Evolutionary conservation across 2,329 filamentous ascomycete genomes (phyloP), one percentile per base, ranked within the genome.

Genomic region (Exophiala viscosa): DNA sequence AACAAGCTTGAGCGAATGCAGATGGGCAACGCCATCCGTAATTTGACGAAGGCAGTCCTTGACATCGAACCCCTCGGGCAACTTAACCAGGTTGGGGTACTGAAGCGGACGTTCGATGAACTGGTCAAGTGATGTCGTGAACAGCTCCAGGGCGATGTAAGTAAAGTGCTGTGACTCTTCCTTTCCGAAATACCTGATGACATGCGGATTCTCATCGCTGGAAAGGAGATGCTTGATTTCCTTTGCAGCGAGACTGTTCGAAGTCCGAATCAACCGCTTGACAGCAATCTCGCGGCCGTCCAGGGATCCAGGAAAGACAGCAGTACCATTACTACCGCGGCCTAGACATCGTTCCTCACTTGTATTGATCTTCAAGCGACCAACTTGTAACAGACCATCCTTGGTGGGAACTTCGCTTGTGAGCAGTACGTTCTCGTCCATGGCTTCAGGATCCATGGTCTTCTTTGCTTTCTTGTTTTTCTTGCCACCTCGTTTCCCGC

Each of bases 161-260:
- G 97, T 79, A 70, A 99, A 99, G 14, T 88, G 88, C 33, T 88
- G 83, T 9, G 90, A 89, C 63, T 88, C 85, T 64, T 96, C 88
- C 64, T 96, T 91, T 44, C 91, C 90, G 65, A 90, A 96, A 67
- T 99, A 99, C 35, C 92, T 89, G 60, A 99, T 95, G 38, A 99
- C 92, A 68, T 99, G 97, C 10, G 87, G 86, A 65, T 99, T 93
- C 64, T 96, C 88, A 62, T 99, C 93, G 65, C 91, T 96, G 69
- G 96, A 90, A 55, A 95, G 82, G 9, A 99, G 73, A 47, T 97
- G 77, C 55, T 87, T 87, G 1, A 96, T 95, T 71, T 99, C 93
- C 64, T 96, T 90, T 9, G 89, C 90, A 0, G 93, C 93, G 62
- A 99, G 88, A 60, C 96, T 92, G 67, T 91, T 96, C 64, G 96